Percentiles rank a stretch among this genome's conserved stretches.
phyloP scores from a whole-genome alignment of 331 rosid genomes.

The Saraca asoca region DNA sequence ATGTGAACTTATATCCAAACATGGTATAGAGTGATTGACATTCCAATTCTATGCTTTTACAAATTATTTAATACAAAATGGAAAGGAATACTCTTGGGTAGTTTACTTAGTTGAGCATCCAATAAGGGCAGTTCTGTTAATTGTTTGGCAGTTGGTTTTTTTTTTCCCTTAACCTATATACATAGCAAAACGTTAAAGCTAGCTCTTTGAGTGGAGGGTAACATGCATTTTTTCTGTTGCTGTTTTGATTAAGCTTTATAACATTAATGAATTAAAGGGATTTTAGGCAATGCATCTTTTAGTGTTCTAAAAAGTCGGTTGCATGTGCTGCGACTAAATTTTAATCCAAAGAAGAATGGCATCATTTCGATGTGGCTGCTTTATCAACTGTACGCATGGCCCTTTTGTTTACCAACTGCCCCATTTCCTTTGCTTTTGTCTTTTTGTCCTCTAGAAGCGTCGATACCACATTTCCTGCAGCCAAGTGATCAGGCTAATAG shows the following conservation, averaged over 20 bases:
- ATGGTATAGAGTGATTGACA: background rate
- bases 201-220: conserved; percentile 48
- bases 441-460: background rate
- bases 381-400: conserved; percentile 30
- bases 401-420: conserved; percentile 16
- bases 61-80: conserved; percentile 5
- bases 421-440: conserved; percentile 23
- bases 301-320: conserved; percentile 47
- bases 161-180: conserved; percentile 13
- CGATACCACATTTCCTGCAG: background rate
- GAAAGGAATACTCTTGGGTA: conserved; percentile 44
- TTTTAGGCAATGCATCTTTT: conserved; percentile 42
- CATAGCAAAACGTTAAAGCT: conserved; percentile 34
- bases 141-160: conserved; percentile 42
- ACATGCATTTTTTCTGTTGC: conserved; percentile 57
- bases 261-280: conserved; percentile 32
- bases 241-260: too few relatives aligned
- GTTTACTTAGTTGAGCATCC: conserved; percentile 52
- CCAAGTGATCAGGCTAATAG: too few relatives aligned
- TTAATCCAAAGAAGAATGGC: conserved; percentile 24
- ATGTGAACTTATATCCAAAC: background rate
- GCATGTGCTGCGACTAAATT: conserved; percentile 53
- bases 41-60: background rate
- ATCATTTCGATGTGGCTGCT: background rate
- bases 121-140: conserved; percentile 40